Evolutionary conservation across 768 basidiomycete species (phyloP), one percentile per base, ranked within the genome.

Genomic region (Peribolospora kevripleyi): DNA sequence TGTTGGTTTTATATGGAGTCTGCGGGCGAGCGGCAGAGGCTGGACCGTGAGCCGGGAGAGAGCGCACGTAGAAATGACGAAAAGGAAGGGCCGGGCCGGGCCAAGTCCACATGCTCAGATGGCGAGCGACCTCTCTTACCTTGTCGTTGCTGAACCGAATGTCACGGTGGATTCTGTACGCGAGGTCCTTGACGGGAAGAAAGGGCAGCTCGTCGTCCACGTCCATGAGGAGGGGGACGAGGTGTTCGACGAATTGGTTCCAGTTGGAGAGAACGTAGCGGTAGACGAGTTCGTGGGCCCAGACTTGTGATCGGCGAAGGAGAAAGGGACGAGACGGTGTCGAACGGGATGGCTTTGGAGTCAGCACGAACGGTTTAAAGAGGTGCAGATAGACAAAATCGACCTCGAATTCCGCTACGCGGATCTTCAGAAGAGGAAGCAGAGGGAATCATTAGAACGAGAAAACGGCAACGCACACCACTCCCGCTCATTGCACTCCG

Each of bases 91-190:
- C 4, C 36, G 5, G 37, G 42, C 41, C 9, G 52, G 25, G 46
- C 37, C 50, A 47, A 56, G 42, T 47, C 40, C 48, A 56, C 43
- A 48, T 57, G 37, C 48, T 55, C 6, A 47, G 41, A 14, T 45
- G 40, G n/a, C 13, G 43, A 14, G 36, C 40, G 46, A 7, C 5
- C 7, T 36, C 37, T 9, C 13, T 7, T n/a, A 39, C n/a, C 10
- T 88, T 90, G 65, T 88, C 83, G 55, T 84, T 84, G 64, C 82
- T 85, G 68, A 91, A 93, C 10, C 88, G 76, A 36, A 91, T 66
- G 65, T 95, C 91, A 48, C 90, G 79, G 65, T 93, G 91, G 46
- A 95, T 88, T 11, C 91, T 73, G 66, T 97, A 84, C 54, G 84
- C 78, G 36, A 91, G 74, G 61, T 98, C 91, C 63, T 87, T 90